phyloP scores from a whole-genome alignment of 192 early-diverging fungal genomes.

The Dispira parvispora region DNA sequence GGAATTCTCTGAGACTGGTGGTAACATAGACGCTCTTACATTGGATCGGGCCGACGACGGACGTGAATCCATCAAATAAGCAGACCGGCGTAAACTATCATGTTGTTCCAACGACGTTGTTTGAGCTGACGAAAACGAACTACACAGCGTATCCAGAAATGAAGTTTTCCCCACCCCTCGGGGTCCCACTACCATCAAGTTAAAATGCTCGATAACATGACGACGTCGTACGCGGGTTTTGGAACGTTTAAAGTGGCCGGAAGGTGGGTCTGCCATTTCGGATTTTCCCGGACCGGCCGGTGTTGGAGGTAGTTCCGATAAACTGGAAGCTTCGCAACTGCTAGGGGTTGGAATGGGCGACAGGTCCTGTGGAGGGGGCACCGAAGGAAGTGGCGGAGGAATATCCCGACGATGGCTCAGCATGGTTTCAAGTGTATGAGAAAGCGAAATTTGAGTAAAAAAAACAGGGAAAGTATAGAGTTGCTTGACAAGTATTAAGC shows the following conservation, averaged over 20 bases:
- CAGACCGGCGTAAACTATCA: background rate
- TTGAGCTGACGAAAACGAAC: background rate
- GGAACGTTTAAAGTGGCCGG: background rate
- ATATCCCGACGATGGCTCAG: background rate
- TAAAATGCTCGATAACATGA: slow-evolving; percentile 4
- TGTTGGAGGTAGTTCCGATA: background rate
- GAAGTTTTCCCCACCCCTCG: background rate
- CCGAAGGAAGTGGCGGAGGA: background rate
- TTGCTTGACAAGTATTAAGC: too few species aligned
- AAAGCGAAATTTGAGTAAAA: too few species aligned
- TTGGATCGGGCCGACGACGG: background rate
- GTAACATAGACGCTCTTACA: too few species aligned
- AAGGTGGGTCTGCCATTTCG: background rate
- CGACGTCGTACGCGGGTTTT: slow-evolving; percentile 3
- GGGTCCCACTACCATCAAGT: slow-evolving; percentile 9
- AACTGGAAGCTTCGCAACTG: background rate
- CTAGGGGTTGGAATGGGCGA: background rate
- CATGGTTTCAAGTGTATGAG: too few species aligned
- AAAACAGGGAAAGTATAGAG: too few species aligned
- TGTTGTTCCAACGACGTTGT: background rate
- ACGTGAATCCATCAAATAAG: background rate
- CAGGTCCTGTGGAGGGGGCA: background rate
- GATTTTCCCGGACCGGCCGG: background rate
- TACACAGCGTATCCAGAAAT: background rate
- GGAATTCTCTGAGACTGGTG: background rate